phyloP scores from a whole-genome alignment of 352 stramenopile species.

The Blastocystis sp. region DNA sequence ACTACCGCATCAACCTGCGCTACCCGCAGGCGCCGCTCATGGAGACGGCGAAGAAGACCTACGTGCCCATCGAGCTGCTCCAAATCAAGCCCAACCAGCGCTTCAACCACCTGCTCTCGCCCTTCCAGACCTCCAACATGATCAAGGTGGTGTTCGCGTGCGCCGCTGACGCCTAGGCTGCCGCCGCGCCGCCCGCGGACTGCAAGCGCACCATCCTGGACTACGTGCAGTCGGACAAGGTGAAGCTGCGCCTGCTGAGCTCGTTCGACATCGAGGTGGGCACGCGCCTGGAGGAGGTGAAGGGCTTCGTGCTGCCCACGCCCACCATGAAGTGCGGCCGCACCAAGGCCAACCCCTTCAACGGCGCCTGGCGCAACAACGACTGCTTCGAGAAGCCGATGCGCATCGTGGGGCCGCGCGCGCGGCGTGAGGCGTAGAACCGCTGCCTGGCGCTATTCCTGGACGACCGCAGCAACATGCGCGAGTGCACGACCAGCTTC shows the following conservation, averaged over 20 bases:
- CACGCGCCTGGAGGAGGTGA: slow-evolving; percentile 3
- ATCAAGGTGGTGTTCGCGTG: background rate
- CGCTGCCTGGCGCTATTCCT: background rate
- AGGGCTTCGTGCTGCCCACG: background rate
- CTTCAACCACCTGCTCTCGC: slow-evolving; percentile 6
- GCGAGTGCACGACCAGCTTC: background rate
- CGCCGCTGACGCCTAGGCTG: background rate
- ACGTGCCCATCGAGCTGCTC: slow-evolving; percentile 50
- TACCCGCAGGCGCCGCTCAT: slow-evolving; percentile 30
- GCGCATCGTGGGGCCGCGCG: slow-evolving; percentile 3
- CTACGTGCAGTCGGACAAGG: slow-evolving; percentile 37
- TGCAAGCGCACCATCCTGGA: slow-evolving; percentile 37
- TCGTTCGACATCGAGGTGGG: slow-evolving; percentile 15
- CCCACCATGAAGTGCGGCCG: background rate
- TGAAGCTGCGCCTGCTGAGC: slow-evolving; percentile 5
- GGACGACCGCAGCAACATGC: background rate
- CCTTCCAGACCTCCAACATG: slow-evolving; percentile 11
- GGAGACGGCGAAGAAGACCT: slow-evolving; percentile 30
- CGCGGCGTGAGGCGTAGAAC: background rate
- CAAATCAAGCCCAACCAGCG: slow-evolving; percentile 34
- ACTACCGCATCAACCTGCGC: slow-evolving; percentile 74
- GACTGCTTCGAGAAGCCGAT: slow-evolving; percentile 23
- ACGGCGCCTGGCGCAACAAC: slow-evolving; percentile 17
- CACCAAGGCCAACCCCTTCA: background rate
- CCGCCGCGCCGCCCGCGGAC: background rate